Conservation (phyloP, 2,329 filamentous ascomycete species). For the Trichoderma brevicompactum region DNA sequence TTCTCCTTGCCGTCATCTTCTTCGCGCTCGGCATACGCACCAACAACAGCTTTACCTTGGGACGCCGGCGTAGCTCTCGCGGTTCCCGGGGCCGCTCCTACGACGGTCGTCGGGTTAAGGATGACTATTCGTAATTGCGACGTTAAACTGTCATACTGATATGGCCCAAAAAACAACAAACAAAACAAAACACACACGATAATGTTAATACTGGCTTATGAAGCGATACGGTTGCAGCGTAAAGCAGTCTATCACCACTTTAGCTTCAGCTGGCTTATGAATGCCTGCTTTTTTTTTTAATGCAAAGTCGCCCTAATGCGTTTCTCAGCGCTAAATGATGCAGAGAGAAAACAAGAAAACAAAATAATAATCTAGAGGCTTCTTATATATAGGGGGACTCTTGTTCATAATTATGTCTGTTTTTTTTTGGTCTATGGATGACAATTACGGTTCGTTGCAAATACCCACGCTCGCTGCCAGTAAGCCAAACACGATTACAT, state of each 20-base stretch:
- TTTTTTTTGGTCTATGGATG: not conserved
- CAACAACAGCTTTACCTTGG: slow-evolving; percentile 45
- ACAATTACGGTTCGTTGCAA: not conserved
- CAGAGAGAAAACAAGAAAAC: not conserved
- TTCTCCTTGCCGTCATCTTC: slow-evolving; percentile 68
- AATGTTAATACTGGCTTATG: not conserved
- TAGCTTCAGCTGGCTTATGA: not conserved
- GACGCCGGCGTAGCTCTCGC: slow-evolving; percentile 33
- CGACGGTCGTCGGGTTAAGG: slow-evolving; percentile 66
- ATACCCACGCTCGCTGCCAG: not conserved
- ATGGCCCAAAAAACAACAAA: not conserved
- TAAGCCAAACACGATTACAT: not conserved
- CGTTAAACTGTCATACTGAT: not conserved
- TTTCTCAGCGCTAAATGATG: not conserved
- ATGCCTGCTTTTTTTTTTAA: not conserved
- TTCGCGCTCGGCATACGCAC: slow-evolving; percentile 67
- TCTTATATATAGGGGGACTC: not conserved
- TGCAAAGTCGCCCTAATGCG: not conserved
- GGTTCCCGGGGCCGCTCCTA: slow-evolving; percentile 47
- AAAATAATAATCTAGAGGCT: not conserved
- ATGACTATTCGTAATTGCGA: slow-evolving; percentile 62
- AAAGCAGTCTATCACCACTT: not conserved
- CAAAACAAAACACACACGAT: not conserved
- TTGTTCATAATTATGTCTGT: not conserved
- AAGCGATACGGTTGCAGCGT: not conserved